Conservation (phyloP, 345 rosid genomes). For the Fremontodendron californicum region DNA sequence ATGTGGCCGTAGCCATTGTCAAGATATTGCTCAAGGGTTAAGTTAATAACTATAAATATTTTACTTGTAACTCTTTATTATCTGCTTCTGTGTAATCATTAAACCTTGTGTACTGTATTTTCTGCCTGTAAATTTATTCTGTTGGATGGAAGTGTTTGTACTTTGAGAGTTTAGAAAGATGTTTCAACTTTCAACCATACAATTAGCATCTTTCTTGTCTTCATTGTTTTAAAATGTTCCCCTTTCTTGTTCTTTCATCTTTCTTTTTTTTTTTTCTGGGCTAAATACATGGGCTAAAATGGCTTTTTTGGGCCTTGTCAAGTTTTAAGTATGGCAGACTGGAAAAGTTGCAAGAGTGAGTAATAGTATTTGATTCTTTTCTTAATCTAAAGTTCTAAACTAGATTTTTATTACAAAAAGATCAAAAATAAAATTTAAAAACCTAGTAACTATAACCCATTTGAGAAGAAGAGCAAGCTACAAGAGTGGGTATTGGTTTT, state of each 20-base stretch:
- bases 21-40: slow-evolving; percentile 32
- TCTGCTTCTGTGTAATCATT: background rate
- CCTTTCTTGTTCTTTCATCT: background rate
- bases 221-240: background rate
- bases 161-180: background rate
- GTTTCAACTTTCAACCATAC: background rate
- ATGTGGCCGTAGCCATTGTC: slow-evolving; percentile 65
- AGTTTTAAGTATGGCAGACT: background rate
- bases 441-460: no score
- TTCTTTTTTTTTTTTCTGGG: background rate
- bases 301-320: background rate
- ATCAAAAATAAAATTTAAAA: no score
- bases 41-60: background rate
- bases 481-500: no score
- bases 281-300: background rate
- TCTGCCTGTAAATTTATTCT: background rate
- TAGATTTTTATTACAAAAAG: no score
- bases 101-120: background rate
- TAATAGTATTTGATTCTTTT: background rate
- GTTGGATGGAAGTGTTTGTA: background rate
- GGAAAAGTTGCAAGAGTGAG: background rate
- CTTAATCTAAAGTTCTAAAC: background rate
- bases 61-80: background rate
- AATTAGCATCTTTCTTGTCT: background rate
- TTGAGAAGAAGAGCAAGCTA: no score